phyloP scores from a whole-genome alignment of 208 protist species.

The Naegleria fowleri region DNA sequence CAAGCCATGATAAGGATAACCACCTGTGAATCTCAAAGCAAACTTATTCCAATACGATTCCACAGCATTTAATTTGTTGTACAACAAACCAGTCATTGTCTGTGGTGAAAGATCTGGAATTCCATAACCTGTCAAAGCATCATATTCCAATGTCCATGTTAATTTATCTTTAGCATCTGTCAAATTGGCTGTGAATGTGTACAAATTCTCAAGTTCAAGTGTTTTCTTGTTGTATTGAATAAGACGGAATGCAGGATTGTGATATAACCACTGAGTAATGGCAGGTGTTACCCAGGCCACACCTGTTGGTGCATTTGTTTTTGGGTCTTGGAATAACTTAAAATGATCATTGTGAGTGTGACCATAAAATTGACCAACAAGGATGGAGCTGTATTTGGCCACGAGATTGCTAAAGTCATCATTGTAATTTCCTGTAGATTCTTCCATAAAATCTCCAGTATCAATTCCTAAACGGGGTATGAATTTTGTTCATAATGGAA shows the following conservation, averaged over 20 bases:
- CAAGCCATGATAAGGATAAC: neutral
- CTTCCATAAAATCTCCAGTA: neutral
- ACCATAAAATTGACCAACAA: constrained; percentile 10
- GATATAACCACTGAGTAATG: neutral
- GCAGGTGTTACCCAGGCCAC: neutral
- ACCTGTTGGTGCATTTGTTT: neutral
- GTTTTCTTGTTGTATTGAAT: neutral
- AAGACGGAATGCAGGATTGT: neutral
- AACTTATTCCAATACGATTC: neutral
- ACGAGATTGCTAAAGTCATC: neutral
- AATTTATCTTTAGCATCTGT: neutral
- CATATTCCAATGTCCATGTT: neutral
- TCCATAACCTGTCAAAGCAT: neutral
- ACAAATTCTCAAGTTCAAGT: neutral
- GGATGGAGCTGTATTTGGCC: neutral
- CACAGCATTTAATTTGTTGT: neutral
- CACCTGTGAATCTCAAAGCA: neutral
- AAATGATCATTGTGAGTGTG: constrained; percentile 19
- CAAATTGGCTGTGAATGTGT: neutral
- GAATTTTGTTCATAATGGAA: neutral
- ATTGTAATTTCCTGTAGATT: neutral
- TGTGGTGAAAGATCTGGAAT: neutral
- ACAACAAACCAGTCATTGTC: neutral
- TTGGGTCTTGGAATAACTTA: neutral
- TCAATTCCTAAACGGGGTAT: neutral